Conservation (phyloP, 371 early-diverging fungal species). For the Entomophthora muscae region DNA sequence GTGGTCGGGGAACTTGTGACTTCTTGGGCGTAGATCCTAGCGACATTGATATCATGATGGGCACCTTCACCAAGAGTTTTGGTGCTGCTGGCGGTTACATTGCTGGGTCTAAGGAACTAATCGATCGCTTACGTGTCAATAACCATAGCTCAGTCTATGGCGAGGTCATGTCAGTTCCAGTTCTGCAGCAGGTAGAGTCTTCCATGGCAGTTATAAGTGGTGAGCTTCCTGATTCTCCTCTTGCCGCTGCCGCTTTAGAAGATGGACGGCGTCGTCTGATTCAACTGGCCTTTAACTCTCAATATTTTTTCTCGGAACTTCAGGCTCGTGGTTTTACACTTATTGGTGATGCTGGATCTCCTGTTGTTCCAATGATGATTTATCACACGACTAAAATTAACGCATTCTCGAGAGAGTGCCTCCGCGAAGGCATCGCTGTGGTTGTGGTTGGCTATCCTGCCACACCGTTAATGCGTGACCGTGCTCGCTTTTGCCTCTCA, state of each 20-base stretch:
- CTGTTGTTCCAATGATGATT: constrained; percentile 91
- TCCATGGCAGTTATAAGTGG: constrained; percentile 79
- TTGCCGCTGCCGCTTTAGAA: no score
- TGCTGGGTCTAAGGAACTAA: constrained; percentile 56
- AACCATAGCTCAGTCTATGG: constrained; percentile 81
- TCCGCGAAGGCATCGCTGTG: constrained; percentile 84
- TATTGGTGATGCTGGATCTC: constrained; percentile 83
- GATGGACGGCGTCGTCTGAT: constrained; percentile 71
- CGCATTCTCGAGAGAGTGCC: constrained; percentile 87
- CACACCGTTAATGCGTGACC: constrained; percentile 86
- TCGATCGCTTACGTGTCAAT: constrained; percentile 65
- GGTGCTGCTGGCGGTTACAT: constrained; percentile 98
- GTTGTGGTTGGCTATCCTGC: constrained; percentile 99
- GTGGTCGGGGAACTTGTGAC: constrained; percentile 96
- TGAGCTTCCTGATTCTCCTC: constrained; percentile 45
- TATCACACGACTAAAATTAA: constrained; percentile 93
- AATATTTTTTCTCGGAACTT: constrained; percentile 67
- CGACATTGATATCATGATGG: constrained; percentile 97
- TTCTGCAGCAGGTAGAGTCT: constrained; percentile 84
- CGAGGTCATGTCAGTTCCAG: constrained; percentile 86
- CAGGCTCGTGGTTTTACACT: constrained; percentile 87
- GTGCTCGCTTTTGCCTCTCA: constrained; percentile 96
- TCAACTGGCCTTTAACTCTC: constrained; percentile 70
- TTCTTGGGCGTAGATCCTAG: constrained; percentile 77
- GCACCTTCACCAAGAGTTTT: constrained; percentile 99